These are phyloP conservation scores for Pulveroboletus sp. DNA, from an alignment of 768 basidiomycete species.

Conservation along the genomic window DNA sequence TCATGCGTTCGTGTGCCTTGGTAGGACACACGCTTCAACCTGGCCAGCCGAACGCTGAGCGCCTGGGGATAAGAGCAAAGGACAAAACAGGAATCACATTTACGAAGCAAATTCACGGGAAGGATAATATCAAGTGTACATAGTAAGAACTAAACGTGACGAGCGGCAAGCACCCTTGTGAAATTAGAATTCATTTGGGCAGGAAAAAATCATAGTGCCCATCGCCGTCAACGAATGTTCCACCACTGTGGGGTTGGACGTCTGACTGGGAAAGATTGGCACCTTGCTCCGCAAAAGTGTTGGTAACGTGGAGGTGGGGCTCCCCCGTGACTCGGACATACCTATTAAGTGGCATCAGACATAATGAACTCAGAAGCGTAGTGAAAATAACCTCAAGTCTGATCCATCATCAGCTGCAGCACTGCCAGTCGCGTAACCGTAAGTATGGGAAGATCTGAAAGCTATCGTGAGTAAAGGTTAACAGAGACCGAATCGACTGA, in stretches of 20 bases:
- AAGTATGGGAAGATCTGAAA: not conserved
- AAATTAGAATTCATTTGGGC: constrained; percentile 12
- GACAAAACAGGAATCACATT: not conserved
- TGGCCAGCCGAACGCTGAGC: not conserved
- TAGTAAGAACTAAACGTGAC: not conserved
- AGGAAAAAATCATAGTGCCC: not conserved
- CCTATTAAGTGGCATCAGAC: constrained; percentile 16
- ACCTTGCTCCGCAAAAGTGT: constrained; percentile 1
- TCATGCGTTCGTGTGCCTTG: constrained; percentile 22
- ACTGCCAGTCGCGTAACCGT: constrained; percentile 1
- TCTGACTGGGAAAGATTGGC: not conserved
- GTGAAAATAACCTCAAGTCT: constrained; percentile 16
- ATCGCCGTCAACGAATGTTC: no score
- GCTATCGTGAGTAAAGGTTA: not conserved
- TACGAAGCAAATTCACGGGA: constrained; percentile 1
- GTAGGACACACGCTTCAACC: not conserved
- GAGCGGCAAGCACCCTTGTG: not conserved
- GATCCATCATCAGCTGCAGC: not conserved
- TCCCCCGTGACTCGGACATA: constrained; percentile 6
- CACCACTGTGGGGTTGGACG: no score
- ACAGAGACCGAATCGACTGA: constrained; percentile 7
- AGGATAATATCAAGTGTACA: constrained; percentile 1
- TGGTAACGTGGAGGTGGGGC: not conserved
- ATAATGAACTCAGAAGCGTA: not conserved
- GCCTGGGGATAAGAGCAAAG: not conserved